Percentiles rank a stretch among this genome's conserved stretches.
These are phyloP conservation scores for Myrica gale DNA, from an alignment of 306 rosid genomes.

Conservation along the genomic window DNA sequence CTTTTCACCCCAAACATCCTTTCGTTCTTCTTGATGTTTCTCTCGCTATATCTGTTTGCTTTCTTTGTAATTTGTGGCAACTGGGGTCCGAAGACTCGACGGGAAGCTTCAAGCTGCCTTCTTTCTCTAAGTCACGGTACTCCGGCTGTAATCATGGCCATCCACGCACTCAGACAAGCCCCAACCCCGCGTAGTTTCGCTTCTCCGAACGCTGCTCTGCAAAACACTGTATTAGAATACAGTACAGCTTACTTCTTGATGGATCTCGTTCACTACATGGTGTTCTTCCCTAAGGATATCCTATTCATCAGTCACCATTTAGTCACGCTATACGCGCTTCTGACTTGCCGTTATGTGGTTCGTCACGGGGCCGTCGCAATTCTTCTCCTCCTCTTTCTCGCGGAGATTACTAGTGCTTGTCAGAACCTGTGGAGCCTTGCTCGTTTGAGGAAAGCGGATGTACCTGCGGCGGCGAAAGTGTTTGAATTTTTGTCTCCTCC, in stretches of 20 bases:
- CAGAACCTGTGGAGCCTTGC: constrained; percentile 50
- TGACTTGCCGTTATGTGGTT: constrained; percentile 43
- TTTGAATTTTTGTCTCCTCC: constrained; percentile 35
- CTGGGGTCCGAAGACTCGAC: constrained; percentile 39
- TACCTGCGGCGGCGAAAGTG: constrained; percentile 28
- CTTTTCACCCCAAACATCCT: constrained; percentile 17
- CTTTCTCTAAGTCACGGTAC: constrained; percentile 52
- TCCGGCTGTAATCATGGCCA: constrained; percentile 40
- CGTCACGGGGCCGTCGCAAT: constrained; percentile 39
- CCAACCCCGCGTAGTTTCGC: constrained; percentile 21
- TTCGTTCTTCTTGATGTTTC: constrained; percentile 39
- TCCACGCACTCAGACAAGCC: constrained; percentile 18
- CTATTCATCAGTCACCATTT: constrained; percentile 48
- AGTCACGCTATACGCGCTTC: constrained; percentile 44
- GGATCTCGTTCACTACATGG: constrained; percentile 42
- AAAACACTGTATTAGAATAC: constrained; percentile 36
- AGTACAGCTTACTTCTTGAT: constrained; percentile 46
- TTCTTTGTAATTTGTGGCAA: constrained; percentile 29
- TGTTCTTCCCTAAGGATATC: constrained; percentile 39
- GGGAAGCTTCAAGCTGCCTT: constrained; percentile 48
- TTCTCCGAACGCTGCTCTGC: constrained; percentile 35
- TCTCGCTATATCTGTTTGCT: constrained; percentile 31
- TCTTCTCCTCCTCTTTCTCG: constrained; percentile 41
- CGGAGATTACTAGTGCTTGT: constrained; percentile 49
- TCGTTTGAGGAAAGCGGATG: constrained; percentile 19